Conservation (phyloP, 306 rosid species). For the Begonia loranthoides region DNA sequence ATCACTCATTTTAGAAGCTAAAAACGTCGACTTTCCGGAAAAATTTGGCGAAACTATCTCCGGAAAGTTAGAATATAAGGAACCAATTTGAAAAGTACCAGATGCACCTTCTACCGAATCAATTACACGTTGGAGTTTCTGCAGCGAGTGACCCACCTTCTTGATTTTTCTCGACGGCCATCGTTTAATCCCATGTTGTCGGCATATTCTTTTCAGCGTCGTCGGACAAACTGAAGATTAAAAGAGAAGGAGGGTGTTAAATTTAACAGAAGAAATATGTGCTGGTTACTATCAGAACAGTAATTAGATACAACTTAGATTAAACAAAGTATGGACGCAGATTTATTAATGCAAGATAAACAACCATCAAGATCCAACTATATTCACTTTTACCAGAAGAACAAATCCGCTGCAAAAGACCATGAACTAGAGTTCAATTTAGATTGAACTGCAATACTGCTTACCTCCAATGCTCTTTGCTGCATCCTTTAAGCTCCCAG, state of each 20-base stretch:
- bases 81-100: slow-evolving; percentile 37
- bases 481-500: slow-evolving; percentile 30
- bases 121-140: slow-evolving; percentile 51
- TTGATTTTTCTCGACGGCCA: slow-evolving; percentile 64
- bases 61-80: slow-evolving; percentile 24
- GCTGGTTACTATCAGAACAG: no score
- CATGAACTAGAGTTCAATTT: no score
- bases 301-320: no score
- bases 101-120: slow-evolving; percentile 61
- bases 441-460: background rate
- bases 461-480: slow-evolving; percentile 25
- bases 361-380: no score
- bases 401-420: no score
- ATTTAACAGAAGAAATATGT: background rate
- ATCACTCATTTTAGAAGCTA: background rate
- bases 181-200: slow-evolving; percentile 51
- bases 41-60: background rate
- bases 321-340: no score
- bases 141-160: slow-evolving; percentile 50
- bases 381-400: no score
- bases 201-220: slow-evolving; percentile 62
- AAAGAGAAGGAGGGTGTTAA: no score
- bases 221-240: slow-evolving; percentile 51
- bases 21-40: background rate
- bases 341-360: no score